Base-by-base conservation (phyloP, 2,329 filamentous ascomycete genomes). In the Colletotrichum siamense region DNA sequence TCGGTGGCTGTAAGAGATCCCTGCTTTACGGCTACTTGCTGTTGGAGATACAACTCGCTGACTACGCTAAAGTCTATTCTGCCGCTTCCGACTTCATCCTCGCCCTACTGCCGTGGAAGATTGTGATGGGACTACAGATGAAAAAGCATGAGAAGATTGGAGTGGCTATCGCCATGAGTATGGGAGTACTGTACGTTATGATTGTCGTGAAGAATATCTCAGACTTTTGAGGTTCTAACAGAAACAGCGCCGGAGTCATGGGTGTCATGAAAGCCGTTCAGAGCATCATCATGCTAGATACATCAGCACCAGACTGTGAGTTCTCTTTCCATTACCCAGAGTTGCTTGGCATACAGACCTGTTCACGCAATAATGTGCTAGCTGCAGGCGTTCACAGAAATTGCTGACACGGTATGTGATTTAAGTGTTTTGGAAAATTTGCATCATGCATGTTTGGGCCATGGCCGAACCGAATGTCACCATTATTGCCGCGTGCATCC, bases 111-210 rank as follows among this genome's bases (percentile, higher is more conserved):
- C 83, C 82, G 0, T 83, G 81, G 79, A 79, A 79, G 26, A 71
- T 84, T 6, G 80, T 85, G 15, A 80, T 82, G 78, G 78, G 80
- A 2, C 79, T 83, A 55, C 79, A 82, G 30, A 84, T 84, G 82
- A 82, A 80, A 59, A 80, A 77, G 67, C 78, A 80, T 26, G 84
- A 85, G 55, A 83, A 83, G 69, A 75, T 84, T 18, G 83, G 82
- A 8, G 83, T 83, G 15, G 81, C 81, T 18, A 71, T 81, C 5
- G 82, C 82, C 65, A 85, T 85, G 83, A 84, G 83, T 61, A 81
- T 85, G 62, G 84, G 84, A 2, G 34, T 85, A 6, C 79, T 85
- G 22, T 57, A 26, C 4, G 52, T 57, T 16, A 22, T 26, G 22
- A 24, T 55, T 39, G 49, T 24, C 12, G 6, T 55, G 49, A 55